These are phyloP conservation scores for Exophiala sp. DNA, from an alignment of 2,329 filamentous ascomycete genomes.

Conservation along the genomic window DNA sequence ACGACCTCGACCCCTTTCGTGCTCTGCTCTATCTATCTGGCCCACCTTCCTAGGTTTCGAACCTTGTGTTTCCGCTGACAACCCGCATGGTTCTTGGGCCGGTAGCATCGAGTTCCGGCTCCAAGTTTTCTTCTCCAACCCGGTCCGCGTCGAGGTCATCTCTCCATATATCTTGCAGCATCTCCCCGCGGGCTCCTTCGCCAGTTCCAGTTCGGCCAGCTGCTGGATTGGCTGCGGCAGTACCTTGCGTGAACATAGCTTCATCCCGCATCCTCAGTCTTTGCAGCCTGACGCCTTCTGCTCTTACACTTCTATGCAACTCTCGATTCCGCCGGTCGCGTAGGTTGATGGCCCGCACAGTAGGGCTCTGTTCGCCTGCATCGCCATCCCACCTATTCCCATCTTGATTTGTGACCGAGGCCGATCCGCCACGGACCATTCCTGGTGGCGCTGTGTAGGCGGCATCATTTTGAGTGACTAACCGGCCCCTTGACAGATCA, in stretches of 20 bases:
- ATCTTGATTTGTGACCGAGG: conserved; percentile 1
- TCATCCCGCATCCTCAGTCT: conserved; percentile 17
- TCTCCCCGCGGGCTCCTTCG: neutral
- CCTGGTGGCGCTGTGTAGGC: conserved; percentile 28
- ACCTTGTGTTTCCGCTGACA: conserved; percentile 23
- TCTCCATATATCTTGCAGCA: conserved; percentile 20
- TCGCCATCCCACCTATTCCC: conserved; percentile 5
- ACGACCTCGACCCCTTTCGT: too few relatives aligned
- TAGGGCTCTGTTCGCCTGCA: conserved; percentile 20
- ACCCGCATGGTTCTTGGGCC: conserved; percentile 13
- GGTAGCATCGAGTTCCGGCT: conserved; percentile 3
- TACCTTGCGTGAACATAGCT: conserved; percentile 10
- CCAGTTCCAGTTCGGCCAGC: neutral
- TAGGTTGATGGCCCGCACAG: conserved; percentile 20
- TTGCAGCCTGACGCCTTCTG: conserved; percentile 18
- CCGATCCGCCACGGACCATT: conserved; percentile 9
- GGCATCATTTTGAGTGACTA: conserved; percentile 21
- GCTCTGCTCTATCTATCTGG: neutral
- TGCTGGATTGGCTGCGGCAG: neutral
- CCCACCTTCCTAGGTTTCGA: conserved; percentile 5
- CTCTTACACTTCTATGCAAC: conserved; percentile 18
- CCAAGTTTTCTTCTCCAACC: conserved; percentile 29
- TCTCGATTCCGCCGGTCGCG: conserved; percentile 24
- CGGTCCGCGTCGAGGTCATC: conserved; percentile 27
- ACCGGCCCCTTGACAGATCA: conserved; percentile 19